These are phyloP conservation scores for Monosporascus cannonballus DNA, from an alignment of 2,329 filamentous ascomycete genomes.

Conservation along the genomic window DNA sequence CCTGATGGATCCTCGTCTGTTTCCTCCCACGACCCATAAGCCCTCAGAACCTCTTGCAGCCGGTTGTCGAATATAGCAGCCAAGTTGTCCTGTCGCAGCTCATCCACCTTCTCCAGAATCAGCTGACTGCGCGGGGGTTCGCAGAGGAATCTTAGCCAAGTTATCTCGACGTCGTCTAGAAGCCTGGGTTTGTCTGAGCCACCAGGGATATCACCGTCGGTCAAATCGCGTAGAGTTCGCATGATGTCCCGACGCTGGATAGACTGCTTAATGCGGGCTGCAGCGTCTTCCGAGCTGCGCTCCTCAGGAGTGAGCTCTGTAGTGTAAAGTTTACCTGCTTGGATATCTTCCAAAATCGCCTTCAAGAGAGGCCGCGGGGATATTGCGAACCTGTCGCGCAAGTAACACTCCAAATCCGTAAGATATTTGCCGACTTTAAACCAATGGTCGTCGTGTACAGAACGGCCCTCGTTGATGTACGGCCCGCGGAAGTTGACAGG, in stretches of 20 bases:
- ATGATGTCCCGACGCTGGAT: constrained; percentile 16
- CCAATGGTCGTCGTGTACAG: constrained; percentile 24
- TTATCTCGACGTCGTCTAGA: constrained; percentile 18
- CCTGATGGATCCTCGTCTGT: neutral
- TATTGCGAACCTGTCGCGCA: constrained; percentile 11
- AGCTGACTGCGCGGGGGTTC: constrained; percentile 21
- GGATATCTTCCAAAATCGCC: constrained; percentile 22
- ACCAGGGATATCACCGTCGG: neutral
- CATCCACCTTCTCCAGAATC: constrained; percentile 19
- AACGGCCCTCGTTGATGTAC: constrained; percentile 17
- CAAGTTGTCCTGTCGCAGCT: constrained; percentile 17
- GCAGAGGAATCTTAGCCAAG: constrained; percentile 21
- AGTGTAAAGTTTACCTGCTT: constrained; percentile 9
- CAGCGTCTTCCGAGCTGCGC: too few relatives aligned
- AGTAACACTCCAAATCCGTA: constrained; percentile 9
- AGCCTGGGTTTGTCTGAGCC: neutral
- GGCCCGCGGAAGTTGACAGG: constrained; percentile 26
- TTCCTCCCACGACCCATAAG: constrained; percentile 7
- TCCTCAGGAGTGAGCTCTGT: too few relatives aligned
- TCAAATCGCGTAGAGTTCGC: neutral
- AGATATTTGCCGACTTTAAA: constrained; percentile 23
- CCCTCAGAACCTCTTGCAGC: constrained; percentile 20
- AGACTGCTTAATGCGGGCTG: neutral
- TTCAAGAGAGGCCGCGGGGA: constrained; percentile 20
- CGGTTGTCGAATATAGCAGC: constrained; percentile 22